A percentile compares a stretch with the other conserved stretches of the same genome.
Conservation (phyloP, 371 early-diverging fungal genomes). For the Mortierella sp. region DNA sequence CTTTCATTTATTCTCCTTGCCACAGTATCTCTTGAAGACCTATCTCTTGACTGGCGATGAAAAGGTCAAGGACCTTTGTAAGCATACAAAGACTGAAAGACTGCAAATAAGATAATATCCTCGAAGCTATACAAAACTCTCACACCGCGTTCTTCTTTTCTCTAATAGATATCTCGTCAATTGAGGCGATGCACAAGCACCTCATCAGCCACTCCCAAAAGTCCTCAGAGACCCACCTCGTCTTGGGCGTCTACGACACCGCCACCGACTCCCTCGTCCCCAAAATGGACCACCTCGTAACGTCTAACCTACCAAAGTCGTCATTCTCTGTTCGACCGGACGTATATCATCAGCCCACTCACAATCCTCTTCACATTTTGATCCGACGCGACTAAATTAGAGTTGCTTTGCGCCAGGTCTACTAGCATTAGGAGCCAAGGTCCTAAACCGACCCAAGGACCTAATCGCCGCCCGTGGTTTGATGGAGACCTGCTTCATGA, state of each 20-base stretch:
- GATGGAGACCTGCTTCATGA: conserved; percentile 72
- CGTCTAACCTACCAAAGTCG: background rate
- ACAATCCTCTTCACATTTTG: background rate
- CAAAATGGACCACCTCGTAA: conserved; percentile 71
- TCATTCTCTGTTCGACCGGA: background rate
- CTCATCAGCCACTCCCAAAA: conserved; percentile 63
- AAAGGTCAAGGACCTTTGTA: conserved; percentile 60
- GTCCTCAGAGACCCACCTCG: conserved; percentile 54
- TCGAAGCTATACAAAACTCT: conserved; percentile 19
- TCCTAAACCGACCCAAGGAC: conserved; percentile 62
- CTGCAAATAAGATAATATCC: too few species aligned
- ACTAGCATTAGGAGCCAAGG: conserved; percentile 72
- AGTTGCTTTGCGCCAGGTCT: conserved; percentile 81
- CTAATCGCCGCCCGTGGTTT: conserved; percentile 63
- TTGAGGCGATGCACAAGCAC: conserved; percentile 66
- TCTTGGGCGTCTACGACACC: conserved; percentile 65
- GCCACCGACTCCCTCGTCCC: conserved; percentile 37
- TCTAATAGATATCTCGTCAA: conserved; percentile 59
- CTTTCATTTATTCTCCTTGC: background rate
- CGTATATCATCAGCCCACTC: background rate
- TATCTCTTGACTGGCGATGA: conserved; percentile 66
- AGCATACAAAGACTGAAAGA: background rate
- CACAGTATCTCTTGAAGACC: conserved; percentile 77
- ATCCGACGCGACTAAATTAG: conserved; percentile 19
- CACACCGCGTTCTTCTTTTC: background rate